Evolutionary conservation across 495 filamentous ascomycete species (phyloP).

Genomic region (Hypoxylon lienhwacheense): DNA sequence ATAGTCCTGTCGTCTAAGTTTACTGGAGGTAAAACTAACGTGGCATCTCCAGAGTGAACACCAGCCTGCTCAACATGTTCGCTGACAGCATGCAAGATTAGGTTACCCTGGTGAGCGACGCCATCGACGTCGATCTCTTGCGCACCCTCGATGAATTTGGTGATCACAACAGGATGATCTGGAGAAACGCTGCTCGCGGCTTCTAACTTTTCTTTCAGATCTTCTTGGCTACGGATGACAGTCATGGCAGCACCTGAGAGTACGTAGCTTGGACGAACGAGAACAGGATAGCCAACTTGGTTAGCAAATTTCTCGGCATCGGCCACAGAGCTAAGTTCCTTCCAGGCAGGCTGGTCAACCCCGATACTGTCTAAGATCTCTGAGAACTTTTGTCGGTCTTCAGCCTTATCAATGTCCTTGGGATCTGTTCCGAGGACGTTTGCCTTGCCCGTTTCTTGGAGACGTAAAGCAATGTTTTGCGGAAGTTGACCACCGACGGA

Average conservation of each 20-base stretch:
- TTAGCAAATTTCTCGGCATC: conserved; percentile 85
- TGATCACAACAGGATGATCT: conserved; percentile 98
- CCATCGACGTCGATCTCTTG: conserved; percentile 98
- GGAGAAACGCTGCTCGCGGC: conserved; percentile 91
- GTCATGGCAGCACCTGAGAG: conserved; percentile 99
- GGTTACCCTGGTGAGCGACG: conserved; percentile 80
- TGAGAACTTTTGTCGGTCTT: conserved; percentile 97
- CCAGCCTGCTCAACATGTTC: conserved; percentile 98
- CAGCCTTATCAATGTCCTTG: conserved; percentile 92
- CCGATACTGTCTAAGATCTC: conserved; percentile 93
- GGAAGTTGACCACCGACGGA: conserved; percentile 95
- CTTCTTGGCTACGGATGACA: conserved; percentile 90
- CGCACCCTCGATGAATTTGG: conserved; percentile 96
- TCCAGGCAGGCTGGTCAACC: conserved; percentile 96
- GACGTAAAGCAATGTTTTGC: conserved; percentile 92
- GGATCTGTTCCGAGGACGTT: conserved; percentile 91
- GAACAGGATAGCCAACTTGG: conserved; percentile 87
- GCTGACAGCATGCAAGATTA: conserved; percentile 91
- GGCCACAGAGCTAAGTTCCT: conserved; percentile 89
- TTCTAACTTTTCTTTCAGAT: conserved; percentile 86
- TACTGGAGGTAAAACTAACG: conserved; percentile 86
- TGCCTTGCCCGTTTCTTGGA: conserved; percentile 89
- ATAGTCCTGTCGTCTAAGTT: conserved; percentile 74
- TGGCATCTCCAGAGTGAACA: conserved; percentile 97
- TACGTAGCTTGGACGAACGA: conserved; percentile 95